Evolutionary conservation across 148 eudicot species (phyloP), one percentile per base, ranked within the genome.

Genomic region (Heliosperma pusillum): DNA sequence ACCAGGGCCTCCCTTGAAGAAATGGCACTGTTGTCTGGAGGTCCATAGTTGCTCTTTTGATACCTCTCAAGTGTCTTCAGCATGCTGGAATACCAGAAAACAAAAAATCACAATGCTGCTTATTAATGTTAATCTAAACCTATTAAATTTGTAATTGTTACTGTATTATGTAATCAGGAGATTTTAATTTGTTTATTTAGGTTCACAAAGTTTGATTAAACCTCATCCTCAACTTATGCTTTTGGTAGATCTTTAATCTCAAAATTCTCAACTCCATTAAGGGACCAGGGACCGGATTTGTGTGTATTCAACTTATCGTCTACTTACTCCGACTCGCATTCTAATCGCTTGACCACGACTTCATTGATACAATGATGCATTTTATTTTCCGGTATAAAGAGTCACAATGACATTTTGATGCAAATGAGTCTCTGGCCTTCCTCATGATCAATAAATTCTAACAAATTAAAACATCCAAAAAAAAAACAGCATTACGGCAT

Each of bases 1-100:
- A 94, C 98, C 93, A 94, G 87, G 60, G 97, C 97, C 77, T 92
- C 97, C 69, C 92, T 90, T 50, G 93, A 36, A 45, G 96, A 90
- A 33, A 88, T 83, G 70, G 86, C 86, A 36, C 88, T 87, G 63
- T 87, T 74, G 72, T 90, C 98, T 10, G 98, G 98, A 36, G 96
- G 91, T 76, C 96, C 98, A 79, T 89, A 95, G 91, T 92, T 95
- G 87, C 92, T 86, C 83, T 92, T 95, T 68, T 92, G 97, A 79
- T 95, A 95, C 91, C 92, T 90, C 80, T 95, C 98, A 42, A 92
- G 89, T 0, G 97, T 95, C 74, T 89, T 95, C 74, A 95, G 88
- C 97, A 95, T 95, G 87, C 92, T 95, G 84, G 36, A 76, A 70
- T 11, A 3, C 13, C 47, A 27, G 20, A 47, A 12, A 12, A 47